Evolutionary conservation across 2,329 filamentous ascomycete species (phyloP).

Genomic region (Orbilia oligospora): DNA sequence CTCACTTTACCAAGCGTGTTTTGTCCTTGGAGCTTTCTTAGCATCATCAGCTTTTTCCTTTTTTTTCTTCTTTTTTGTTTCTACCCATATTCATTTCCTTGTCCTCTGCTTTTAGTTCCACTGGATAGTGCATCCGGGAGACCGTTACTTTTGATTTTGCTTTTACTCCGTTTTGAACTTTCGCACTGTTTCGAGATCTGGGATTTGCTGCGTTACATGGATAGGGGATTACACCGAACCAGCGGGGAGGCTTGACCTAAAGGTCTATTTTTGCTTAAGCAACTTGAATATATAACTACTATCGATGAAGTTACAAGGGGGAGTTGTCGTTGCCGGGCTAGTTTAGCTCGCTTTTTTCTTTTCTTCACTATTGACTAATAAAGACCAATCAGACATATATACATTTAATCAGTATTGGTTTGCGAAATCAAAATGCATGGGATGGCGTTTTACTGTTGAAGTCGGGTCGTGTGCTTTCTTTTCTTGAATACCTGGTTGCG

Average conservation of each 20-base stretch:
- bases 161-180: conserved; percentile 4
- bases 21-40: conserved; percentile 6
- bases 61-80: background rate
- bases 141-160: conserved; percentile 10
- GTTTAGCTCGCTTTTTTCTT: conserved; percentile 14
- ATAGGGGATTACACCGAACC: conserved; percentile 32
- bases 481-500: conserved; percentile 23
- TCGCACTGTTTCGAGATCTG: conserved; percentile 3
- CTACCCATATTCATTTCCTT: conserved; percentile 14
- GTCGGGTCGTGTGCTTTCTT: conserved; percentile 15
- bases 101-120: conserved; percentile 15
- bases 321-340: conserved; percentile 15
- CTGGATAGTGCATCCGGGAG: conserved; percentile 23
- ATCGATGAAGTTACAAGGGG: conserved; percentile 19
- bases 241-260: conserved; percentile 10
- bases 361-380: conserved; percentile 33
- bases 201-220: conserved; percentile 30
- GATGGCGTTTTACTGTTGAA: conserved; percentile 37
- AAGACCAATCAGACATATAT: conserved; percentile 34
- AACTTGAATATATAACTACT: conserved; percentile 27
- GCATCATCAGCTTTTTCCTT: background rate
- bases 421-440: conserved; percentile 39
- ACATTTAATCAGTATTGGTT: conserved; percentile 31
- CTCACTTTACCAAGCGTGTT: conserved; percentile 36
- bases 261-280: conserved; percentile 6